A percentile compares a stretch with the other conserved stretches of the same genome.
Conservation (phyloP, 139 green algal species). For the Diplosphaera chodatii region DNA sequence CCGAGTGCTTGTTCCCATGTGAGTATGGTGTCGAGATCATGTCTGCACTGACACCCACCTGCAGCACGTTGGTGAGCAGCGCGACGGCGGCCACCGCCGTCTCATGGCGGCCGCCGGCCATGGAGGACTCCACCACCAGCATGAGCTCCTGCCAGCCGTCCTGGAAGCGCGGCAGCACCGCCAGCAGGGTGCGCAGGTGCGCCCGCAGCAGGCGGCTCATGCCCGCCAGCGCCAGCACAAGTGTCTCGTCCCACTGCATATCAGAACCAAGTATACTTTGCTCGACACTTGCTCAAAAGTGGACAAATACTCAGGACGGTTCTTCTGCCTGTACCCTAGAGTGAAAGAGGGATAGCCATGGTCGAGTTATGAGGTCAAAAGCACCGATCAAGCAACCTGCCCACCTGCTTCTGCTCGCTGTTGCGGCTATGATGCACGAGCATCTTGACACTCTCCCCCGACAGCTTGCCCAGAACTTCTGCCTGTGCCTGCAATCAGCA, state of each 20-base stretch:
- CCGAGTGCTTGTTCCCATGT: no score
- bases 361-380: no score
- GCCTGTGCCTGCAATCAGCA: slow-evolving; percentile 45
- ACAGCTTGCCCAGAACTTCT: slow-evolving; percentile 66
- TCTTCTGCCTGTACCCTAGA: no score
- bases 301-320: no score
- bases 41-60: no score
- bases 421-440: slow-evolving; percentile 93
- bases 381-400: no score
- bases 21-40: no score
- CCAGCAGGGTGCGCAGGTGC: slow-evolving; percentile 62
- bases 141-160: slow-evolving; percentile 74
- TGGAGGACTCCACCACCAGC: slow-evolving; percentile 54
- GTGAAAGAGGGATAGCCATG: no score
- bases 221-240: slow-evolving; percentile 76
- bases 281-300: no score
- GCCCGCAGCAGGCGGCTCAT: slow-evolving; percentile 70
- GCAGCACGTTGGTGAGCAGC: slow-evolving; percentile 47
- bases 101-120: slow-evolving; percentile 61
- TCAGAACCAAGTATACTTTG: no score
- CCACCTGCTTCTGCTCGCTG: slow-evolving; percentile 76
- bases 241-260: slow-evolving; percentile 90
- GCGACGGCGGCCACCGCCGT: slow-evolving; percentile 52
- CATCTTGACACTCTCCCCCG: slow-evolving; percentile 65
- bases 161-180: slow-evolving; percentile 23